Base-by-base conservation (phyloP, 1,139 yeast genomes). In the Suzukiozyma palmioleophila region DNA sequence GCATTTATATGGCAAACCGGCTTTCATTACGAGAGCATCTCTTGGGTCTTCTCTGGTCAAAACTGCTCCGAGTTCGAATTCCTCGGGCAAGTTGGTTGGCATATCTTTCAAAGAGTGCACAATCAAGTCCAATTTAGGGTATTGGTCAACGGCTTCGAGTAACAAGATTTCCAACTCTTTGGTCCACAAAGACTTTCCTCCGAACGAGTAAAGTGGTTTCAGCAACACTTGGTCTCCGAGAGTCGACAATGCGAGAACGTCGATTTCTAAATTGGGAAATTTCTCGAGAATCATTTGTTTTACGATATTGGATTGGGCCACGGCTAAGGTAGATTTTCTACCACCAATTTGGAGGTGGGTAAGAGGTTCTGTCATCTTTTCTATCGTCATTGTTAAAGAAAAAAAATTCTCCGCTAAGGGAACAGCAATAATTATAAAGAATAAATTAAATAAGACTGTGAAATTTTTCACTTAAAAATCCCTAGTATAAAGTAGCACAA, bases 131-230 rank as follows among this genome's bases (percentile, higher is more conserved):
- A 92, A 71, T 57, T 79, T 69, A 40, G 87, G 86, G 49, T 72
- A 79, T 38, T 66, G 72, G n/a, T 79, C 88, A 32, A 81, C 67
- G 38, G 75, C 66, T 46, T 75, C 76, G 48, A 85, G 70, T 40
- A 92, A 67, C 40, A 89, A 66, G 26, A 81, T 83, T 62, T 92
- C 98, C 45, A 92, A 72, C 60, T 92, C 98, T 56, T 88, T 86
- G 9, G 98, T 92, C 98, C 98, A 92, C 33, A 92, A 64, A 0
- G 96, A 81, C 59, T 92, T 92, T 22, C 98, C 98, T 29, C 97
- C 97, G 64, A 92, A 92, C 6, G 96, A 78, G 60, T 92, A 94
- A 40, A 92, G 71, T 4, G 98, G 97, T 54, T 81, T 83, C 52
- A 77, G 77, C 57, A 81, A 92, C 30, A 84, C 82, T 57, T 86